Evolutionary conservation across 192 early-diverging fungal species (phyloP), one percentile per base, ranked within the genome.

Genomic region (Irineochytrium annulatum): DNA sequence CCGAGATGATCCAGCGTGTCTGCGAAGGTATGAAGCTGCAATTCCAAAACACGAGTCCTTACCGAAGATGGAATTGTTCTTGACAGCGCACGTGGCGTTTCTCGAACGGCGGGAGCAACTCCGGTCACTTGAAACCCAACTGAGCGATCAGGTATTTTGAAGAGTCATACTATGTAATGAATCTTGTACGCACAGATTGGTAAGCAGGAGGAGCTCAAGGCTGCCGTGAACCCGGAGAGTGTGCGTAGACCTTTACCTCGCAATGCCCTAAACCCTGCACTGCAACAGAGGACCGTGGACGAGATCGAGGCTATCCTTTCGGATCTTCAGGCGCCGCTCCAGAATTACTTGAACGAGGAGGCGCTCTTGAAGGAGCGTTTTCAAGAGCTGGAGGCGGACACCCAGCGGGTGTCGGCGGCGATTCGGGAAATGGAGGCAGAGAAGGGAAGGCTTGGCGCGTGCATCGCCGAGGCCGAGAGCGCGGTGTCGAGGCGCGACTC

Each of bases 401-500:
- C 5, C 22, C 6, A 20, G 22, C 6, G 8, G 46, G 13, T 49
- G 13, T 8, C 46, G 2, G 28, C 32, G 6, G 34, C 26, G 16
- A 13, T 11, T 17, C 28, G n/a, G 1, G 46, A 34, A 8, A 28
- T 67, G 16, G 30, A 43, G 20, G 26, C 29, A 3, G 59, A 67
- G 22, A 55, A 34, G 26, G 13, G 27, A 55, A 28, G 26, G 26
- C 5, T 22, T 8, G 30, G 27, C 32, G 8, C 14, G 4, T n/a
- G 48, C 31, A 41, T 60, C 27, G 49, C 31, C 11, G 65, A 67
- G 34, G 57, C 58, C 8, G 34, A 55, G n/a, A 4, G 14, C 14
- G 37, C 37, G 13, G 52, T 60, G 3, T 31, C 51, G 11, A n/a
- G 39, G 35, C 59, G 54, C 17, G 67, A 68, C 51, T 53, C 52